Evolutionary conservation across 768 basidiomycete species (phyloP), one percentile per base, ranked within the genome.

Genomic region (Aureoboletus auriporus): DNA sequence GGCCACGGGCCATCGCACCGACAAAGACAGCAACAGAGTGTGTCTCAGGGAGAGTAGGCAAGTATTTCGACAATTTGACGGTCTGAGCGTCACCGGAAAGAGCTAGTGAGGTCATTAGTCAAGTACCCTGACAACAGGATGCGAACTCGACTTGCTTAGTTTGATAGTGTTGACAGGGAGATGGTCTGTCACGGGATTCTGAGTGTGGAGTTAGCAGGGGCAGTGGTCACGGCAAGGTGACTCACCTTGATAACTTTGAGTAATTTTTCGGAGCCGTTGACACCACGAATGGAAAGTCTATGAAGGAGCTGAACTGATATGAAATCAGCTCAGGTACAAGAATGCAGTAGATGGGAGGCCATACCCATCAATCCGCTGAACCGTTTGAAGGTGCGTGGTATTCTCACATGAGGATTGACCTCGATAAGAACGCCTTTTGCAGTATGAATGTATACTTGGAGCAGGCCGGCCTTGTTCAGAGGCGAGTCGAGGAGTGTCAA

Each of bases 281-380:
- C 93, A 33, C 93, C 93, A 42, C 96, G 78, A 59, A 99, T 99
- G 46, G 86, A 92, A 16, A 97, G 79, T 59, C 91, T 94, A 71
- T 99, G 95, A 9, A 99, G 79, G 8, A 99, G 78, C 85, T 98
- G 96, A 11, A 98, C 95, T 96, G 60, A 8, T 34, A 48, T 29
- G 7, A 26, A 38, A 44, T 57, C 23, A 53, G 56, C 36, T 13
- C 33, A n/a, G 40, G 47, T 20, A 33, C 20, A 12, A 12, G 12
- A 31, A 40, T 31, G 10, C 7, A 16, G 14, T 5, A 16, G 13
- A 16, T 8, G 8, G 3, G 6, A 41, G n/a, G 7, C 3, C 35
- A n/a, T 62, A 95, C 93, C 94, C 96, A 99, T 99, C 55, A 99
- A 75, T 17, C 96, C 96, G 49, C 91, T 93, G 71, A 99, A 99